Evolutionary conservation across 2,329 filamentous ascomycete species (phyloP).

Genomic region (Saccharata proteae): DNA sequence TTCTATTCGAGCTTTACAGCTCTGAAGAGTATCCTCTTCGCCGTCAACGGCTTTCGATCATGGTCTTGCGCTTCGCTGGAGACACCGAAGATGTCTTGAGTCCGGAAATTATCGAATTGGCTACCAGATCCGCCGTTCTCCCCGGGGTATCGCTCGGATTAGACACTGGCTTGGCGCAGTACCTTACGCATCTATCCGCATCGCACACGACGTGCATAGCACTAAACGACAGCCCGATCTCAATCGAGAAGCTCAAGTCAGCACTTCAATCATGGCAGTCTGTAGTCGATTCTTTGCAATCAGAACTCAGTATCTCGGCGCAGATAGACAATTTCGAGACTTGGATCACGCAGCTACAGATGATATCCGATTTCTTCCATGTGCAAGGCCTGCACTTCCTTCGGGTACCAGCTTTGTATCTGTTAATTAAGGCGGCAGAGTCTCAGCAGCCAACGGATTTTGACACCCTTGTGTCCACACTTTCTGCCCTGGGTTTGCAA

Average conservation of each 20-base stretch:
- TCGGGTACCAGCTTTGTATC: constrained; percentile 36
- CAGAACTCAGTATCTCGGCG: too few relatives aligned
- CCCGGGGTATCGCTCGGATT: constrained; percentile 10
- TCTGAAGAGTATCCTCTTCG: constrained; percentile 20
- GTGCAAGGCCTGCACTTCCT: constrained; percentile 43
- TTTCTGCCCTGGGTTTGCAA: constrained; percentile 39
- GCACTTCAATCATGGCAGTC: constrained; percentile 26
- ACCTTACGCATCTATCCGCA: constrained; percentile 23
- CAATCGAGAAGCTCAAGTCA: constrained; percentile 16
- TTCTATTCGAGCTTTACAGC: constrained; percentile 19
- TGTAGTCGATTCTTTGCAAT: constrained; percentile 23
- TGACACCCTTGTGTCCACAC: constrained; percentile 30
- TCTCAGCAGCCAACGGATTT: constrained; percentile 25
- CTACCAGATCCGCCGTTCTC: constrained; percentile 4
- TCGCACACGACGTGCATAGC: constrained; percentile 28
- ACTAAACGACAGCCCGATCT: constrained; percentile 25
- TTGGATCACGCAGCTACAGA: constrained; percentile 40
- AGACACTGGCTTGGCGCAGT: constrained; percentile 23
- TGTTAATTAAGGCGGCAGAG: constrained; percentile 37
- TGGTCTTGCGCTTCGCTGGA: constrained; percentile 31
- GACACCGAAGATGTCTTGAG: constrained; percentile 48
- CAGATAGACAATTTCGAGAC: constrained; percentile 39
- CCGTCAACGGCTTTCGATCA: constrained; percentile 15
- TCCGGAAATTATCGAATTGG: constrained; percentile 4
- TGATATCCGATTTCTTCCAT: constrained; percentile 44